Conservation (phyloP, 352 stramenopile species). For the Aphanomyces invadans region DNA sequence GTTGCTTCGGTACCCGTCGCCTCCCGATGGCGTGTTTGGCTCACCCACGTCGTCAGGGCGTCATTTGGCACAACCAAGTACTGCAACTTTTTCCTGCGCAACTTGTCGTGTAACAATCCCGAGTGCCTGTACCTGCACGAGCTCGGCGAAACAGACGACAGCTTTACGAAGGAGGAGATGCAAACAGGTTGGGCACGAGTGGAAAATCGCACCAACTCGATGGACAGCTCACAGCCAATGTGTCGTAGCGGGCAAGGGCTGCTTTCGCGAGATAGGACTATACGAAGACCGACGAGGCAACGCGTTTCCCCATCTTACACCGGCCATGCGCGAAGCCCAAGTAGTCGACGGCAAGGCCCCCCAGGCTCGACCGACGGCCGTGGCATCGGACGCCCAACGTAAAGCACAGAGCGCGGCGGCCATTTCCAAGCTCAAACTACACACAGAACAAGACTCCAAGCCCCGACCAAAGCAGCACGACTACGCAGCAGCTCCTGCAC, state of each 20-base stretch:
- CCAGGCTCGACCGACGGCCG: background rate
- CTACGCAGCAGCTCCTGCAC: background rate
- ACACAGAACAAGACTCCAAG: conserved; percentile 31
- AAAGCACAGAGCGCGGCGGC: conserved; percentile 69
- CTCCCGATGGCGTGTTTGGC: no score
- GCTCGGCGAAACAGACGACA: conserved; percentile 86
- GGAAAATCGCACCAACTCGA: no score
- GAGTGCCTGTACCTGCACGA: conserved; percentile 94
- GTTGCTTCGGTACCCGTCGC: conserved; percentile 61
- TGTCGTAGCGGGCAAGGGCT: conserved; percentile 42
- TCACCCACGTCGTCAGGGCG: no score
- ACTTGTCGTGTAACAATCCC: conserved; percentile 88
- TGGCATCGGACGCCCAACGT: conserved; percentile 39
- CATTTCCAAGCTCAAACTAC: conserved; percentile 56
- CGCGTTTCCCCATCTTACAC: background rate
- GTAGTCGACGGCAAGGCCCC: background rate
- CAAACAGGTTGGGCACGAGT: no score
- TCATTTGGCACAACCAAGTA: conserved; percentile 95
- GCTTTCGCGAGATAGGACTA: conserved; percentile 43
- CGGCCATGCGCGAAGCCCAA: conserved; percentile 8
- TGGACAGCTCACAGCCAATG: no score
- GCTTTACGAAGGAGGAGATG: conserved; percentile 94
- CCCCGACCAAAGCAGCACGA: background rate
- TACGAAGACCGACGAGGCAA: conserved; percentile 17
- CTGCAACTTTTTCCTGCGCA: conserved; percentile 91